Conservation (phyloP, 202 grass and related monocot species). For the Hordeum pubiflorum region DNA sequence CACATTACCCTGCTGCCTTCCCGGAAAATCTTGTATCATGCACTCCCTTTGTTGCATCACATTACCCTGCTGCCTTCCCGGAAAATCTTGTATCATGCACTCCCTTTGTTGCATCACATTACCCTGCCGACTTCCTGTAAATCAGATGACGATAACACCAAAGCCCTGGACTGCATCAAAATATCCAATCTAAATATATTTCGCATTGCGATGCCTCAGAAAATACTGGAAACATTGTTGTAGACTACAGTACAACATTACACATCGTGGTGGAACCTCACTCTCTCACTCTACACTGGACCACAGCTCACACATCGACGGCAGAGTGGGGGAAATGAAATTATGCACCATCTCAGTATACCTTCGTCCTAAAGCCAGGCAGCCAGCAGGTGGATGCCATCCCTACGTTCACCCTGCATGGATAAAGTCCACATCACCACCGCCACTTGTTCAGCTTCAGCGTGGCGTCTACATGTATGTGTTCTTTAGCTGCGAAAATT, state of each 20-base stretch:
- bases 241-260: background rate
- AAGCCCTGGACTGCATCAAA: background rate
- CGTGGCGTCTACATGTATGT: background rate
- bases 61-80: no score
- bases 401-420: constrained; percentile 38
- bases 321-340: background rate
- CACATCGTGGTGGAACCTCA: background rate
- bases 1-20: background rate
- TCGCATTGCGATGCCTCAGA: background rate
- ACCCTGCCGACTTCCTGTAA: no score
- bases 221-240: background rate
- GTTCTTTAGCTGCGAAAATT: background rate
- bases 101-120: background rate
- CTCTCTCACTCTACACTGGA: background rate
- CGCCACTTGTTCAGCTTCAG: constrained; percentile 21
- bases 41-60: background rate
- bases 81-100: background rate
- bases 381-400: constrained; percentile 7
- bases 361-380: background rate
- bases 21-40: background rate
- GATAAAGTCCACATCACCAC: constrained; percentile 45
- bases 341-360: constrained; percentile 32
- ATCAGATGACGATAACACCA: background rate
- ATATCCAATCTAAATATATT: background rate
- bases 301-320: constrained; percentile 12